Evolutionary conservation across 768 basidiomycete genomes (phyloP).

Genomic region (Pleurotus sapidus): DNA sequence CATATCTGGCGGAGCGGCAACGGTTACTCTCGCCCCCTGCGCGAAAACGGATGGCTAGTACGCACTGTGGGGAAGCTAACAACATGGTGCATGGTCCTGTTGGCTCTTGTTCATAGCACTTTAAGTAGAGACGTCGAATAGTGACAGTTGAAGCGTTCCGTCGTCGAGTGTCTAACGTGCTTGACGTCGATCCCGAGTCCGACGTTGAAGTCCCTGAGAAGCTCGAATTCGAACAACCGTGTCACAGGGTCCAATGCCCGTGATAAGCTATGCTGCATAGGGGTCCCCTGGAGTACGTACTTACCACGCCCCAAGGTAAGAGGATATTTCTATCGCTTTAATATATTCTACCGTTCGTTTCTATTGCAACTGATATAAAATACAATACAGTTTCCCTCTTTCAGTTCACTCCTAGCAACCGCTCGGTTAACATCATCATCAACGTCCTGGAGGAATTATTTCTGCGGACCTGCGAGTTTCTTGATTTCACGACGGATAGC

Average conservation of each 20-base stretch:
- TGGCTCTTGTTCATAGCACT: background rate
- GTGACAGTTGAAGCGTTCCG: constrained; percentile 4
- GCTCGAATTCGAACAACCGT: too few species aligned
- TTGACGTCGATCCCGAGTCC: constrained; percentile 1
- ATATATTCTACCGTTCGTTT: too few species aligned
- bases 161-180: constrained; percentile 1
- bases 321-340: too few species aligned
- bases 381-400: too few species aligned
- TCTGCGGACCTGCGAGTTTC: constrained; percentile 26
- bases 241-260: too few species aligned
- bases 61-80: background rate
- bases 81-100: background rate
- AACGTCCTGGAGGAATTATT: background rate
- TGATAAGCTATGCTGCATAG: too few species aligned
- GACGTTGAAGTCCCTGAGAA: too few species aligned
- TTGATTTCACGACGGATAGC: constrained; percentile 52
- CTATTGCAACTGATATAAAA: too few species aligned
- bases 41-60: background rate
- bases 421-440: too few species aligned
- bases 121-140: background rate
- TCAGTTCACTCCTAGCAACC: too few species aligned
- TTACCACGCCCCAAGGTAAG: too few species aligned
- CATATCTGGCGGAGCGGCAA: background rate
- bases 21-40: background rate
- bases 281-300: too few species aligned